Evolutionary conservation across 2,329 filamentous ascomycete genomes (phyloP), one percentile per base, ranked within the genome.

Genomic region (Phyllosticta capitalensis): DNA sequence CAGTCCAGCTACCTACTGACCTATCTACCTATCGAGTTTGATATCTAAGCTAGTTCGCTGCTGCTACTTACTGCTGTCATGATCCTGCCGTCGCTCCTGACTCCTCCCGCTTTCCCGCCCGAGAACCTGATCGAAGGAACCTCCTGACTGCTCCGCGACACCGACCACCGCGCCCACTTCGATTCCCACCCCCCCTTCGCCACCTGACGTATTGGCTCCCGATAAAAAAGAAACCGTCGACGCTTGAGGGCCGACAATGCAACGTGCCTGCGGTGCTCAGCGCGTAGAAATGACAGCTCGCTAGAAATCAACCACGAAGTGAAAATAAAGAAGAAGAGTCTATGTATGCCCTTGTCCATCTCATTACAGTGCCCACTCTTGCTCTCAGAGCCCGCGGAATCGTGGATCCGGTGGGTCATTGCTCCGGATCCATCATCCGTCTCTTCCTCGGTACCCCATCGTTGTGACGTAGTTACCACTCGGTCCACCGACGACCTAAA

Each of bases 1-100:
- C 28, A 58, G 56, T 53, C 52, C 50, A 26, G 50, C 56, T 58
- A 58, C 56, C 56, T 58, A 54, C 56, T 21, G 56, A 58, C 56
- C 56, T 58, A 58, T 54, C 28, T 54, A 45, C 38, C 38, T 45
- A 45, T n/a, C n/a, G 38, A 45, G 14, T 45, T 4, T 26, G 14
- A n/a, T 45, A n/a, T 45, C 38, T 45, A 45, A 45, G 14, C 38
- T 45, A 45, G 38, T 45, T n/a, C n/a, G 38, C 38, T 45, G 14
- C 38, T 45, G 17, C 10, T 38, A 7, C 38, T 17, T 26, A 10
- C 12, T 17, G 38, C 38, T 45, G 38, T 45, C 38, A 45, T n/a
- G 17, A 45, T 45, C 38, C 38, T 45, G 7, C 38, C 38, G 38
- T 45, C 38, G 24, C 38, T 7, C 38, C n/a, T n/a, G 38, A 45